A percentile compares a stretch with the other conserved stretches of the same genome.
Conservation (phyloP, 2,329 filamentous ascomycete species). For the Harringtonia aguacate region DNA sequence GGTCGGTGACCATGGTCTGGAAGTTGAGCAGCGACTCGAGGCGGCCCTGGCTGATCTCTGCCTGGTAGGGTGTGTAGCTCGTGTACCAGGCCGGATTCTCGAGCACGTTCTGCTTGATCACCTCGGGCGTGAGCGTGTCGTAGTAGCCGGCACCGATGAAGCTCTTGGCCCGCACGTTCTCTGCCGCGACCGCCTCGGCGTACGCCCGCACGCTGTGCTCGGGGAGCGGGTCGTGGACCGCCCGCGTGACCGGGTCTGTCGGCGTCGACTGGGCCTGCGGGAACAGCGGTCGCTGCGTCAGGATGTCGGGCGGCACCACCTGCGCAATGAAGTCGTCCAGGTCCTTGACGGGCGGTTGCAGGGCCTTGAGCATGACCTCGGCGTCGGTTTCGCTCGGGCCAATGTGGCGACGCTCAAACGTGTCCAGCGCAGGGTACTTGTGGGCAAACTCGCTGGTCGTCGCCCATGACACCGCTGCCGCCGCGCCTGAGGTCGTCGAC, state of each 20-base stretch:
- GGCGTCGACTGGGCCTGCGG: conserved; percentile 30
- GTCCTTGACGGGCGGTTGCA: conserved; percentile 62
- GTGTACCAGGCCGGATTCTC: conserved; percentile 97
- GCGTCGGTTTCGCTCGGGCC: conserved; percentile 63
- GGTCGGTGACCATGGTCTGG: conserved; percentile 82
- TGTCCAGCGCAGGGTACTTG: conserved; percentile 34
- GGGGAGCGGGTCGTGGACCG: conserved; percentile 32
- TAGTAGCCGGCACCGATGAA: conserved; percentile 88
- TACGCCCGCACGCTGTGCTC: conserved; percentile 49
- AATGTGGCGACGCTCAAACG: conserved; percentile 77
- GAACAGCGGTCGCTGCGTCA: conserved; percentile 56
- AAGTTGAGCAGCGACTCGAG: conserved; percentile 90
- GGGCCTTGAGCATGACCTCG: conserved; percentile 65
- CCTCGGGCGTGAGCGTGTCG: conserved; percentile 72
- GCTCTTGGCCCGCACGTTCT: conserved; percentile 39
- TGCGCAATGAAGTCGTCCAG: conserved; percentile 77
- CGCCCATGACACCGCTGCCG: conserved; percentile 9
- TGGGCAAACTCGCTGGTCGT: conserved; percentile 8
- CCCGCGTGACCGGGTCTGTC: conserved; percentile 23
- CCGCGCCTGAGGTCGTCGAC: conserved; percentile 1
- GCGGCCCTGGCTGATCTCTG: conserved; percentile 92
- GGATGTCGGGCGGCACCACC: conserved; percentile 71
- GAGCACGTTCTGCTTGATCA: conserved; percentile 86
- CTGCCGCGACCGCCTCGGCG: conserved; percentile 21
- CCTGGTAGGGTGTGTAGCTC: conserved; percentile 94